These are phyloP conservation scores for Rubus idaeus DNA, from an alignment of 306 rosid species.

Conservation along the genomic window DNA sequence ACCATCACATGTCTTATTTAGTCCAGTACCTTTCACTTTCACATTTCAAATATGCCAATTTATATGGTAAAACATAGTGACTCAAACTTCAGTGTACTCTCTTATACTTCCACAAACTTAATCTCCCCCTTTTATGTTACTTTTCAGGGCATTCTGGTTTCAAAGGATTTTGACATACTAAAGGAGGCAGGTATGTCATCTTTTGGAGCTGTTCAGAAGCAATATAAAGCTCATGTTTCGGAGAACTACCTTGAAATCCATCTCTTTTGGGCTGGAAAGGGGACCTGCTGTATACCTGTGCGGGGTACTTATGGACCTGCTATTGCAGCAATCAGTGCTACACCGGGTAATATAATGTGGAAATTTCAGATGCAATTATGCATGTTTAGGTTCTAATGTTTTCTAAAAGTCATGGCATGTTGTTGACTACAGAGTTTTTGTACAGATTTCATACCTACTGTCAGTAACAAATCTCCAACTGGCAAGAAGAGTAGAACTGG, in stretches of 20 bases:
- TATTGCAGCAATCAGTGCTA: conserved; percentile 71
- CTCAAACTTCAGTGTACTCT: neutral
- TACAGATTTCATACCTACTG: conserved; percentile 61
- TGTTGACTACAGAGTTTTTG: conserved; percentile 23
- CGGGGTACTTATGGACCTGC: conserved; percentile 70
- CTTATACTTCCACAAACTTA: neutral
- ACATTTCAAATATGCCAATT: too few relatives aligned
- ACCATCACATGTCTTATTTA: too few relatives aligned
- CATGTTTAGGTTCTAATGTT: conserved; percentile 17
- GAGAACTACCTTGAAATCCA: conserved; percentile 73
- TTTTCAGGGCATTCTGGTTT: conserved; percentile 50
- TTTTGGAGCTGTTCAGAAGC: conserved; percentile 32
- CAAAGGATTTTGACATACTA: conserved; percentile 62
- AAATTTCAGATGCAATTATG: neutral
- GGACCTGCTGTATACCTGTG: conserved; percentile 67
- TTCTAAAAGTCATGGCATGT: neutral
- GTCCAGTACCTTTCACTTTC: too few relatives aligned
- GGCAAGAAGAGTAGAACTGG: conserved; percentile 45
- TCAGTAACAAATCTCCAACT: conserved; percentile 49
- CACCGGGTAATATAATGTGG: conserved; percentile 49
- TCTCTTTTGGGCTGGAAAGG: conserved; percentile 91
- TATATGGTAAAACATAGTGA: neutral
- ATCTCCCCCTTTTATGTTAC: neutral
- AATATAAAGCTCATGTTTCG: conserved; percentile 45
- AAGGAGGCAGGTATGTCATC: conserved; percentile 57